Evolutionary conservation across 192 early-diverging fungal genomes (phyloP).

Genomic region (Thamnidium elegans): DNA sequence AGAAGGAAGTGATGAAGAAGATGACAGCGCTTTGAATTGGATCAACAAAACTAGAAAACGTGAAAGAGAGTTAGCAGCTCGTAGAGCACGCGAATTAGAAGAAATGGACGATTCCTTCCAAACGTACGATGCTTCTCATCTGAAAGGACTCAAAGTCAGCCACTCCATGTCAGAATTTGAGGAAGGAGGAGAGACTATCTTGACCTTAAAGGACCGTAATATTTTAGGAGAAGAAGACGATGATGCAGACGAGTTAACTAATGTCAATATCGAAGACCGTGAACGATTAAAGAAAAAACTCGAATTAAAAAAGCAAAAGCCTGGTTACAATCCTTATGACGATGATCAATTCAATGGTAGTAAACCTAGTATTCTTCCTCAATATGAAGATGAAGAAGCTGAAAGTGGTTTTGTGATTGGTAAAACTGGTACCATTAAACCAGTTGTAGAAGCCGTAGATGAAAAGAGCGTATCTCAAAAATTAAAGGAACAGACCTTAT

Average conservation of each 20-base stretch:
- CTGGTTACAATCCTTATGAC: slow-evolving; percentile 70
- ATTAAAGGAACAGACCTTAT: slow-evolving; percentile 47
- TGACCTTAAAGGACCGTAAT: slow-evolving; percentile 81
- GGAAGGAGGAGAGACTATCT: slow-evolving; percentile 69
- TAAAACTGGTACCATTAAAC: slow-evolving; percentile 39
- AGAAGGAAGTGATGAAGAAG: slow-evolving; percentile 58
- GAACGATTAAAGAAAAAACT: slow-evolving; percentile 68
- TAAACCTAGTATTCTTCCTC: slow-evolving; percentile 57
- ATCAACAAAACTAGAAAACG: slow-evolving; percentile 58
- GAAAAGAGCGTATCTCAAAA: slow-evolving; percentile 42
- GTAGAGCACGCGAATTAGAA: slow-evolving; percentile 38
- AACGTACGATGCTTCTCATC: slow-evolving; percentile 43
- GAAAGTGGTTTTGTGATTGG: slow-evolving; percentile 58
- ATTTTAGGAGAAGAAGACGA: slow-evolving; percentile 62
- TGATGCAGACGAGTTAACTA: slow-evolving; percentile 73
- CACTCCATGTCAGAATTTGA: slow-evolving; percentile 69
- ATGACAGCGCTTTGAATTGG: slow-evolving; percentile 63
- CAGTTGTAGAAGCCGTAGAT: background rate
- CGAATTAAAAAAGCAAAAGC: slow-evolving; percentile 69
- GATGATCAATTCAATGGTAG: slow-evolving; percentile 67
- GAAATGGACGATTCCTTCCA: slow-evolving; percentile 41
- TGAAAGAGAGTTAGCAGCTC: slow-evolving; percentile 44
- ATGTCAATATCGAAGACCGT: slow-evolving; percentile 61
- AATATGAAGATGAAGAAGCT: slow-evolving; percentile 81
- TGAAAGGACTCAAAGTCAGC: slow-evolving; percentile 72